Conservation (phyloP, 1,284 basidiomycete species). For the Takashimella koratensis region DNA sequence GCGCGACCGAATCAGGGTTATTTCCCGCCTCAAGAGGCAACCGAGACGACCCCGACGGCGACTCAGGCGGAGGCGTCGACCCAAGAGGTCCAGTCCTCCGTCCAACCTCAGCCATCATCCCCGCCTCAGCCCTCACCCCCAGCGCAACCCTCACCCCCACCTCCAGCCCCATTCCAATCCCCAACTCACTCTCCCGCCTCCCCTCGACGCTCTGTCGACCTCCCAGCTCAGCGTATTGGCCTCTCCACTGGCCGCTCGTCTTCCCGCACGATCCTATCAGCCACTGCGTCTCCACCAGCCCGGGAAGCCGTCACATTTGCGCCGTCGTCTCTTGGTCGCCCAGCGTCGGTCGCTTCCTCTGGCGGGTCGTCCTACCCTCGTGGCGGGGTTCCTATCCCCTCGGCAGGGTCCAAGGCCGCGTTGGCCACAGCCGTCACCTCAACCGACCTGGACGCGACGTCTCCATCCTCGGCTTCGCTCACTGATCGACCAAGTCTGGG, state of each 20-base stretch:
- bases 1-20: background rate
- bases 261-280: background rate
- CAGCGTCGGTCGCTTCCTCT: slow-evolving; percentile 29
- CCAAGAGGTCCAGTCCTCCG: too few relatives aligned
- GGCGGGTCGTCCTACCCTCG: slow-evolving; percentile 21
- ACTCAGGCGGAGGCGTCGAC: too few relatives aligned
- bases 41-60: too few relatives aligned
- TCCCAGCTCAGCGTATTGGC: background rate
- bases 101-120: background rate
- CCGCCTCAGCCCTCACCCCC: background rate
- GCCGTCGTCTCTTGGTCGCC: slow-evolving; percentile 20
- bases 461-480: background rate
- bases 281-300: slow-evolving; percentile 8
- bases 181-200: background rate
- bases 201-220: background rate
- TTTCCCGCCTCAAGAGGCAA: too few relatives aligned
- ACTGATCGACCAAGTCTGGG: background rate
- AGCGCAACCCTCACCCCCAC: background rate
- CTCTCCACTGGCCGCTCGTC: background rate
- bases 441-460: slow-evolving; percentile 12
- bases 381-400: slow-evolving; percentile 16
- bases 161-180: background rate
- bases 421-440: slow-evolving; percentile 36
- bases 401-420: slow-evolving; percentile 14
- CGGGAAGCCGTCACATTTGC: slow-evolving; percentile 14